phyloP scores from a whole-genome alignment of 2,329 filamentous ascomycete genomes.

The Botrytis aclada region DNA sequence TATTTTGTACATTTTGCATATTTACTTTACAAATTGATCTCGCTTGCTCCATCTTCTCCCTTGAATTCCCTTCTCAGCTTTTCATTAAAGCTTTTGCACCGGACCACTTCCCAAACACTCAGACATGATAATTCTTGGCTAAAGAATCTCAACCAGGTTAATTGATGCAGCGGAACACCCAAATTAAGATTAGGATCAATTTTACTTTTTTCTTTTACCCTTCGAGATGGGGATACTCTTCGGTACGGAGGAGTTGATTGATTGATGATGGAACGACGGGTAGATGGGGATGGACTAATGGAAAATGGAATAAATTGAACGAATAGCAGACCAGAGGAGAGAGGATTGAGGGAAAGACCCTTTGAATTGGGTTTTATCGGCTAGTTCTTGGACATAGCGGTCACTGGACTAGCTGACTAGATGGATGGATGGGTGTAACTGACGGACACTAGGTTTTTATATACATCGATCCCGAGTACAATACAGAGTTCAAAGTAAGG shows the following conservation, averaged over 20 bases:
- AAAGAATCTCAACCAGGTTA: background rate
- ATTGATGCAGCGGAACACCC: background rate
- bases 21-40: background rate
- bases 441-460: background rate
- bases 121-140: constrained; percentile 1
- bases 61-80: background rate
- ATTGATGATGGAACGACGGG: background rate
- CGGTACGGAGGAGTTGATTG: background rate
- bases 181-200: constrained; percentile 9
- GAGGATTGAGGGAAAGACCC: background rate
- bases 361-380: background rate
- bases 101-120: background rate
- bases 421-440: background rate
- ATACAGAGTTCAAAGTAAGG: background rate
- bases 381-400: background rate
- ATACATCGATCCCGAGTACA: background rate
- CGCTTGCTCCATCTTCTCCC: background rate
- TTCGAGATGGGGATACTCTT: background rate
- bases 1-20: background rate
- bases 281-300: background rate
- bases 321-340: background rate
- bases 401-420: background rate
- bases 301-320: background rate
- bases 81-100: background rate
- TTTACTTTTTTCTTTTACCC: background rate